A percentile compares a stretch with the other conserved stretches of the same genome.
These are phyloP conservation scores for Agaricales sp. DNA, from an alignment of 1,284 basidiomycete species.

Conservation along the genomic window DNA sequence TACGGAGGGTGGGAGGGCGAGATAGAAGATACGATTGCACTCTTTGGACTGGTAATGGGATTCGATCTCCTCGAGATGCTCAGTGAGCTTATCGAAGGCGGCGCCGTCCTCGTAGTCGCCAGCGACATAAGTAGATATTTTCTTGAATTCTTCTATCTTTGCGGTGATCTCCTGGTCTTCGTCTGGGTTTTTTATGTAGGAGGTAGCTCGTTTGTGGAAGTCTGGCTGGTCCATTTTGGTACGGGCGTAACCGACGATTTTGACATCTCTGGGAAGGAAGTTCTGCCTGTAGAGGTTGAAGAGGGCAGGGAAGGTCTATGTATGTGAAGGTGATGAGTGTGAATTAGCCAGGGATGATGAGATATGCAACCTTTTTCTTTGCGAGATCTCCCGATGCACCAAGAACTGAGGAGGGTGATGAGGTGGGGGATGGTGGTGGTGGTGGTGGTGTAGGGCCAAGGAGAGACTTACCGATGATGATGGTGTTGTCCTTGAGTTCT, in stretches of 20 bases:
- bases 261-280: conserved; percentile 73
- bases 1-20: conserved; percentile 90
- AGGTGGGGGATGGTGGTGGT: conserved; percentile 12
- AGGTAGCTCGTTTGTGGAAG: conserved; percentile 75
- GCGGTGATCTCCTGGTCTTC: conserved; percentile 45
- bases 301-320: conserved; percentile 86
- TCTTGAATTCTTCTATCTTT: conserved; percentile 76
- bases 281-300: conserved; percentile 79
- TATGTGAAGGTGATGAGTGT: conserved; percentile 6
- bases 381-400: conserved; percentile 97
- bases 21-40: conserved; percentile 81
- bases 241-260: conserved; percentile 91
- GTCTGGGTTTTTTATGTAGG: conserved; percentile 75
- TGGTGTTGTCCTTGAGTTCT: conserved; percentile 75
- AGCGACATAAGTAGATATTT: conserved; percentile 69
- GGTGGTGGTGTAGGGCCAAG: conserved; percentile 10
- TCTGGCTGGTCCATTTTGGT: conserved; percentile 89
- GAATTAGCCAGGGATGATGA: conserved; percentile 4
- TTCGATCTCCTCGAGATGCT: conserved; percentile 74
- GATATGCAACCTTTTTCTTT: conserved; percentile 83
- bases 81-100: conserved; percentile 70
- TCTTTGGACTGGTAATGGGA: conserved; percentile 50
- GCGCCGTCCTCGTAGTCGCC: conserved; percentile 82
- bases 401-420: conserved; percentile 67
- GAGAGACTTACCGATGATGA: conserved; percentile 65